A percentile compares a stretch with the other conserved stretches of the same genome.
phyloP scores from a whole-genome alignment of 768 basidiomycete genomes.

The Podaxis sp. region DNA sequence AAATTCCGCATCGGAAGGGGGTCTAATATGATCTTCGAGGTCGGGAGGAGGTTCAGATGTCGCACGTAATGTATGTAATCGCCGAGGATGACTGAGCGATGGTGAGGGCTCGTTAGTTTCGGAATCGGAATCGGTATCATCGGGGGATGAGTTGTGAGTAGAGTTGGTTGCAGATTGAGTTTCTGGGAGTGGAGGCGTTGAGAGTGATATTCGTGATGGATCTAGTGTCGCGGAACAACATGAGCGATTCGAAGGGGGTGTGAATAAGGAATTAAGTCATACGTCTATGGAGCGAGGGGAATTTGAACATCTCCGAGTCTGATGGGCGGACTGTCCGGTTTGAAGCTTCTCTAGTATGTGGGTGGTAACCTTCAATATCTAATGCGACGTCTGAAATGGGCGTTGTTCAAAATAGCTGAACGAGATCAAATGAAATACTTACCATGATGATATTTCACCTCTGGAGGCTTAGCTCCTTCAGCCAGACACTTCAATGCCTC shows the following conservation, averaged over 20 bases:
- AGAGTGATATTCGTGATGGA: slow-evolving; percentile 3
- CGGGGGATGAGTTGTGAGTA: slow-evolving; percentile 19
- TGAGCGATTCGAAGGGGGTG: neutral
- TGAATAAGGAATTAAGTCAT: neutral
- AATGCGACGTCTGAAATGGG: slow-evolving; percentile 64
- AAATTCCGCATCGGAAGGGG: slow-evolving; percentile 12
- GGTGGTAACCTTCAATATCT: slow-evolving; percentile 83
- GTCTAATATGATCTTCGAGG: slow-evolving; percentile 25
- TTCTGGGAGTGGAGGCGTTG: slow-evolving; percentile 18
- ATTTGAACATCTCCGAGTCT: slow-evolving; percentile 18
- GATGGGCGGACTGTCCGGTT: slow-evolving; percentile 41
- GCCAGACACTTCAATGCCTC: slow-evolving; percentile 46
- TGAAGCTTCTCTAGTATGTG: slow-evolving; percentile 39
- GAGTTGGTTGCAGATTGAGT: slow-evolving; percentile 24
- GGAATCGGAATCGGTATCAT: slow-evolving; percentile 20
- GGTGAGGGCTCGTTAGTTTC: slow-evolving; percentile 22
- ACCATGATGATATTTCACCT: slow-evolving; percentile 66
- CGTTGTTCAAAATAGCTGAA: neutral
- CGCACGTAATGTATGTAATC: slow-evolving; percentile 40
- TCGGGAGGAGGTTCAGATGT: slow-evolving; percentile 66
- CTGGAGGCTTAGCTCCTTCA: slow-evolving; percentile 47
- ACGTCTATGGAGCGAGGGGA: slow-evolving; percentile 20
- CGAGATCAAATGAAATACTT: slow-evolving; percentile 8
- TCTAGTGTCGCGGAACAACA: neutral
- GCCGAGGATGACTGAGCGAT: slow-evolving; percentile 26